Evolutionary conservation across 2,329 filamentous ascomycete genomes (phyloP).

Genomic region (Cytospora piceicola): DNA sequence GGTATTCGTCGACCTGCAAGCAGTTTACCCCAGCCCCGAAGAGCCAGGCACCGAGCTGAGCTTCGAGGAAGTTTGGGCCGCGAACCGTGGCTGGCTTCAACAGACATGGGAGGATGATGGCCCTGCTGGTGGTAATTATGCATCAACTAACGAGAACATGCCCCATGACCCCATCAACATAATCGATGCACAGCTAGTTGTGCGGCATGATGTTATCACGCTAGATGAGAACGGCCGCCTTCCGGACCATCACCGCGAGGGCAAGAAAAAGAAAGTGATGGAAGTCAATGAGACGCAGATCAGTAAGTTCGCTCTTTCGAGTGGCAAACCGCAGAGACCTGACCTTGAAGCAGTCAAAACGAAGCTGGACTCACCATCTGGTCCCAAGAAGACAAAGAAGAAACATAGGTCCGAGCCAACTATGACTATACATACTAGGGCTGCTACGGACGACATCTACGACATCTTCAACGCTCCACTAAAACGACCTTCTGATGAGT

Average conservation of each 20-base stretch:
- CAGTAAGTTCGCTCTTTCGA: conserved; percentile 58
- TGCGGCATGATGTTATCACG: conserved; percentile 50
- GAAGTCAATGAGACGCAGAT: conserved; percentile 93
- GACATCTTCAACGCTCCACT: conserved; percentile 93
- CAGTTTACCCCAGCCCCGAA: conserved; percentile 78
- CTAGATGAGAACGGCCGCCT: conserved; percentile 65
- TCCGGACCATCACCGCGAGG: conserved; percentile 50
- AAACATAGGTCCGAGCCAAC: conserved; percentile 76
- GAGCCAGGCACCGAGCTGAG: conserved; percentile 76
- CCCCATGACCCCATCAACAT: conserved; percentile 37
- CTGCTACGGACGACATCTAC: conserved; percentile 96
- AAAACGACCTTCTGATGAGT: conserved; percentile 41
- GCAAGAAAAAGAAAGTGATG: conserved; percentile 76
- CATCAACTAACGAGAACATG: conserved; percentile 33
- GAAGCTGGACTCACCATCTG: conserved; percentile 86
- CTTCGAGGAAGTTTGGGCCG: conserved; percentile 89
- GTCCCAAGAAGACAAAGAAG: conserved; percentile 82
- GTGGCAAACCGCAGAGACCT: neutral
- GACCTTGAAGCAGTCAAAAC: conserved; percentile 73
- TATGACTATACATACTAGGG: conserved; percentile 95
- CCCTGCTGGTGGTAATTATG: conserved; percentile 27
- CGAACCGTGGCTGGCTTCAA: conserved; percentile 70
- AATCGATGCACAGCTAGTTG: conserved; percentile 44
- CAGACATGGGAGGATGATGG: conserved; percentile 57
- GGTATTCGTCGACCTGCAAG: conserved; percentile 84